Conservation (phyloP, 2,329 filamentous ascomycete genomes). For the Calonectria pteridis region DNA sequence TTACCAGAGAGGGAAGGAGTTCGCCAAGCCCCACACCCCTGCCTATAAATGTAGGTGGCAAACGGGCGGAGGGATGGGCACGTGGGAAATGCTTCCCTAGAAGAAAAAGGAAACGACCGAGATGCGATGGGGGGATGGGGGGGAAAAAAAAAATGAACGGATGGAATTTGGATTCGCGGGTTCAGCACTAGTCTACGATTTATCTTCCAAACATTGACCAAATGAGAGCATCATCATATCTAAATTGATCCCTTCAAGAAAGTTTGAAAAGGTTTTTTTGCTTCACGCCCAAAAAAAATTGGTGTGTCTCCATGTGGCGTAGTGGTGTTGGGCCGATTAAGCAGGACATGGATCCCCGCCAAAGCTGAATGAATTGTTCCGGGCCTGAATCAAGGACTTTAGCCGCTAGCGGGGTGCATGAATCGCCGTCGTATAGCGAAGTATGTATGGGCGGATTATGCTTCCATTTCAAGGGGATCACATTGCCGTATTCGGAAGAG, state of each 20-base stretch:
- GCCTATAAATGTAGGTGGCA: background rate
- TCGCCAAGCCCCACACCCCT: background rate
- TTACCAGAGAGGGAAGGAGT: background rate
- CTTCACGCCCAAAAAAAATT: background rate
- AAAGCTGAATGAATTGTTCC: background rate
- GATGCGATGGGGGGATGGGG: no score
- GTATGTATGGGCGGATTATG: background rate
- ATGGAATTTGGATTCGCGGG: background rate
- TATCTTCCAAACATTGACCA: background rate
- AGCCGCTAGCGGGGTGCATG: background rate
- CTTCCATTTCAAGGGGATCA: background rate
- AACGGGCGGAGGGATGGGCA: background rate
- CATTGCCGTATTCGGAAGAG: background rate
- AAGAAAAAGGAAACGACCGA: background rate
- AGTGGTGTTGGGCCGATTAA: background rate
- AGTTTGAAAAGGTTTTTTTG: background rate
- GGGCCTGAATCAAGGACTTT: background rate
- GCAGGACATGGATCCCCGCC: background rate
- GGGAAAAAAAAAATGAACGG: background rate
- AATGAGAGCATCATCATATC: background rate
- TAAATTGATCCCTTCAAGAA: background rate
- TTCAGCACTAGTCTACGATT: background rate
- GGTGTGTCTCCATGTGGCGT: background rate
- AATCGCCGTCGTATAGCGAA: background rate
- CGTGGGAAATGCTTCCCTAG: background rate